phyloP scores from a whole-genome alignment of 2,329 filamentous ascomycete genomes.

The Aureobasidium sp. region DNA sequence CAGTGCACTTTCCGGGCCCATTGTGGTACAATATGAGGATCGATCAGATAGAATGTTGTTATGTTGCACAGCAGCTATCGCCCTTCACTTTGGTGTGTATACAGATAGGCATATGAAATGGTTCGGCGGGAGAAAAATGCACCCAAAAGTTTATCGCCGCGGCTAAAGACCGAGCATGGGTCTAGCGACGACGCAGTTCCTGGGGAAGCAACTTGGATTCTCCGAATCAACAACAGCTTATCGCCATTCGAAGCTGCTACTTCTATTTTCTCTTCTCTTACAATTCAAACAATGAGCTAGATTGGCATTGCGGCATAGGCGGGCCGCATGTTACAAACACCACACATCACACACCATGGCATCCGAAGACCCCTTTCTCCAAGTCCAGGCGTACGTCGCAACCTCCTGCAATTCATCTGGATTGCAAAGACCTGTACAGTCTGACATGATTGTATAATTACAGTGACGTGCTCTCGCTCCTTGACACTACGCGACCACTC shows the following conservation, averaged over 20 bases:
- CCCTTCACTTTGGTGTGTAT: neutral
- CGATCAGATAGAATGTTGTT: too few relatives aligned
- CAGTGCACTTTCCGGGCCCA: slow-evolving; percentile 48
- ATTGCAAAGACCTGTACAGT: neutral
- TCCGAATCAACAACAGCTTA: neutral
- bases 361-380: slow-evolving; percentile 43
- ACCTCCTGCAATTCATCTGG: too few relatives aligned
- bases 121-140: slow-evolving; percentile 3
- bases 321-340: slow-evolving; percentile 5
- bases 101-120: neutral
- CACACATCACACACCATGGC: slow-evolving; percentile 15
- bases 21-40: slow-evolving; percentile 20
- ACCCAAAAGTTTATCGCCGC: neutral
- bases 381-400: slow-evolving; percentile 39
- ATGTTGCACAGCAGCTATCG: too few relatives aligned
- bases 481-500: slow-evolving; percentile 72
- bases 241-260: neutral
- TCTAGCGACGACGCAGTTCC: neutral
- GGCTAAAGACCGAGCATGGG: neutral
- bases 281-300: slow-evolving; percentile 9
- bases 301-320: slow-evolving; percentile 14
- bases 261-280: too few relatives aligned
- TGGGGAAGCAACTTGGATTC: neutral
- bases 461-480: slow-evolving; percentile 82
- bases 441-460: neutral